Evolutionary conservation across 2,329 filamentous ascomycete species (phyloP), one percentile per base, ranked within the genome.

Genomic region (Microdochium nivale): DNA sequence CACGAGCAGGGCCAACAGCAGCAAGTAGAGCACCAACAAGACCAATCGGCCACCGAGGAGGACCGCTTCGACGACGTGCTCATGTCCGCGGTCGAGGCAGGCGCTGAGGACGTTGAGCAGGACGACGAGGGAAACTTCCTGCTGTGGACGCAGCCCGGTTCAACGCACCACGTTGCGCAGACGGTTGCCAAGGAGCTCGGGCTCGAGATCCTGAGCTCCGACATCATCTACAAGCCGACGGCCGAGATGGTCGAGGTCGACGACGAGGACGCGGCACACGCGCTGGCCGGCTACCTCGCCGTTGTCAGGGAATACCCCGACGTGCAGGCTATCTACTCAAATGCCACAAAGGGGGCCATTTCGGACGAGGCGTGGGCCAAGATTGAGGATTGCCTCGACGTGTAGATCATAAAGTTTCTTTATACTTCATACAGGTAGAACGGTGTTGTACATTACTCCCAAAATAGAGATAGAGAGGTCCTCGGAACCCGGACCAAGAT

Each of bases 201-300:
- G 1, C 68, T 95, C 54, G 79, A 86, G 53, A 79, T 95, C 47
- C 72, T 86, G 51, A 85, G 82, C 58, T 83, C 83, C 19, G 88
- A 95, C 52, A 92, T 96, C 50, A 78, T 96, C 44, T 96, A 89
- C 85, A 81, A 86, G 53, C 80, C 90, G 0, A 94, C 92, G 54
- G 81, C 86, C 60, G 90, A 96, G 55, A 81, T 80, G 64, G 80
- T 88, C 19, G 72, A 74, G 8, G 60, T 91, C 37, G 78, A 85
- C 53, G 76, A 79, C 16, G 70, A 77, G 14, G 73, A 78, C 13
- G 75, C 79, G 1, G 75, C 77, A 0, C 70, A 77, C 49, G 70
- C 74, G 19, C 71, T 96, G 25, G 73, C 75, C 44, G 72, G 77
- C 3, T 78, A 95, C 25, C 61, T 84, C 21, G 73, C 79, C 13